Conservation (phyloP, 768 basidiomycete genomes). For the Lanmaoa rubissima region DNA sequence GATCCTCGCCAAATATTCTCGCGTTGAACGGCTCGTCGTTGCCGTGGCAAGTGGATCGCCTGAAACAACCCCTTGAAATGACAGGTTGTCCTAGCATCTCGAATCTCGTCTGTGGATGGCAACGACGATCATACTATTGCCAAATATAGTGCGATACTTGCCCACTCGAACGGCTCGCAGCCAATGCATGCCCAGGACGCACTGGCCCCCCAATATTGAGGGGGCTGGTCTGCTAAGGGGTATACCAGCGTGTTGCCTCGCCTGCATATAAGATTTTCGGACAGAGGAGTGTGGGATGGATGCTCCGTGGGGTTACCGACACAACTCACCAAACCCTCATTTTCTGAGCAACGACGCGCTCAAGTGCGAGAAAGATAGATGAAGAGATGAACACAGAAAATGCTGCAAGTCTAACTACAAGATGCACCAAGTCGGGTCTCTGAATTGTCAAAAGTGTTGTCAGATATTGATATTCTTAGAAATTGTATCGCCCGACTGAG, state of each 20-base stretch:
- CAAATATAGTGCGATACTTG: not conserved
- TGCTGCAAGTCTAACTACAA: not conserved
- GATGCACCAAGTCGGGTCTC: not conserved
- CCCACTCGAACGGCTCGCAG: not conserved
- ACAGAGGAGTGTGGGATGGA: not conserved
- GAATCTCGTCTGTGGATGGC: constrained; percentile 6
- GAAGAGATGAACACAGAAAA: not conserved
- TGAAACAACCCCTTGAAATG: not conserved
- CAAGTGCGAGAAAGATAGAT: not conserved
- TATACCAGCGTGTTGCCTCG: not conserved
- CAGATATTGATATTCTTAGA: constrained; percentile 2
- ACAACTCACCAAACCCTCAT: not conserved
- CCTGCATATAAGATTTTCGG: not conserved
- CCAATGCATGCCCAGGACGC: not conserved
- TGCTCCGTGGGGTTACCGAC: not conserved
- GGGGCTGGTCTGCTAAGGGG: not conserved
- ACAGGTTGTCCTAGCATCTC: constrained; percentile 10
- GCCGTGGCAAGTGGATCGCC: constrained; percentile 8
- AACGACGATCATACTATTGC: constrained; percentile 18
- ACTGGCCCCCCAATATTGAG: not conserved
- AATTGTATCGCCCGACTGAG: not conserved
- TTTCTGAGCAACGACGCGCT: not conserved
- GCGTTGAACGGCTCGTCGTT: not conserved
- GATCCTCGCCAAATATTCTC: constrained; percentile 12
- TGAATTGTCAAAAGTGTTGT: not conserved